Evolutionary conservation across 163 green algal genomes (phyloP).

Genomic region (Volvox carteri): DNA sequence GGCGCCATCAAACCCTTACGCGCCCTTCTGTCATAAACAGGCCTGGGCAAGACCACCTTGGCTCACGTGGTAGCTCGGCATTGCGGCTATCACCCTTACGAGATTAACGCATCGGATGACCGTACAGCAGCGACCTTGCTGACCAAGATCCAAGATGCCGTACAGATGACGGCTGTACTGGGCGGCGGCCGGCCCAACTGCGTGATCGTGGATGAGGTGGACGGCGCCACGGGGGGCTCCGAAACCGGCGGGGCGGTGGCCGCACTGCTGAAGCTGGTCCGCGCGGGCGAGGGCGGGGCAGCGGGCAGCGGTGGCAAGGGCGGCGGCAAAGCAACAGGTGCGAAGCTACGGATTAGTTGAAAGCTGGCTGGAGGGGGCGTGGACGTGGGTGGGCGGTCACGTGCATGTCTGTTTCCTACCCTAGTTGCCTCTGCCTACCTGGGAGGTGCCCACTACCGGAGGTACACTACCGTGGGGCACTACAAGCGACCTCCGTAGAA

Average conservation of each 20-base stretch:
- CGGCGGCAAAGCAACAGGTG: conserved; percentile 12
- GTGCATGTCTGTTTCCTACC: no score
- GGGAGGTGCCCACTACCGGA: no score
- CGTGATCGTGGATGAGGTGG: conserved; percentile 94
- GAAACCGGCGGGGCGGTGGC: conserved; percentile 82
- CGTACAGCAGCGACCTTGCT: conserved; percentile 80
- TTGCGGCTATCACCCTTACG: conserved; percentile 94
- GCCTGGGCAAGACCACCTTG: conserved; percentile 97
- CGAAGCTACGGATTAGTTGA: neutral
- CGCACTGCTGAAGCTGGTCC: conserved; percentile 88
- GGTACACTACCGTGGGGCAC: no score
- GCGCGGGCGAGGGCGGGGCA: conserved; percentile 44
- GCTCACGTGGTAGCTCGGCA: conserved; percentile 93
- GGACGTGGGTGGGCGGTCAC: no score
- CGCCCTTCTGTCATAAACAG: no score
- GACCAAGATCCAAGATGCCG: conserved; percentile 79
- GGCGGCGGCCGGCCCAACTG: conserved; percentile 84
- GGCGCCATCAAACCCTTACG: no score
- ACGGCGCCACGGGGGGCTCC: conserved; percentile 83
- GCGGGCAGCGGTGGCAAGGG: neutral
- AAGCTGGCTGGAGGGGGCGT: no score
- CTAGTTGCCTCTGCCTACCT: no score
- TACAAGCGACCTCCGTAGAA: no score
- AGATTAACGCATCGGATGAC: conserved; percentile 97
- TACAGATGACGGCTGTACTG: conserved; percentile 63